These are phyloP conservation scores for Aureobasidium sp. DNA, from an alignment of 2,329 filamentous ascomycete genomes.

Conservation along the genomic window DNA sequence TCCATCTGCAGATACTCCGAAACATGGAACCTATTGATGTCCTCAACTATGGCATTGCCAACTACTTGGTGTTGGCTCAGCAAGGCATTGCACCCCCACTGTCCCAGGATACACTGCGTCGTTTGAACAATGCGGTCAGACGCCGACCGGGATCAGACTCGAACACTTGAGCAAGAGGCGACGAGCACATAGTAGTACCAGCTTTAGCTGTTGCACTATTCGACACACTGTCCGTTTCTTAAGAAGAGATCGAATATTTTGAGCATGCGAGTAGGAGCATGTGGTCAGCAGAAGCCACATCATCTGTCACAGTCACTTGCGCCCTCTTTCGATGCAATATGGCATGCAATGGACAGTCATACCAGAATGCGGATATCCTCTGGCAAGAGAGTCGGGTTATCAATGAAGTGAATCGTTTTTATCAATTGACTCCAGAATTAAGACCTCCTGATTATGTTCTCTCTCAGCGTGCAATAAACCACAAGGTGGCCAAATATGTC, in stretches of 20 bases:
- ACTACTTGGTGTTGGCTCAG: constrained; percentile 25
- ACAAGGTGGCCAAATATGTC: not conserved
- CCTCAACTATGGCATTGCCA: constrained; percentile 31
- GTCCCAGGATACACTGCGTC: constrained; percentile 19
- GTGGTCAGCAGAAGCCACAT: not conserved
- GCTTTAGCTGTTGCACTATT: not conserved
- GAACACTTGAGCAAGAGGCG: not conserved
- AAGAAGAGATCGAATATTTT: not conserved
- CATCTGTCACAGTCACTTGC: not conserved
- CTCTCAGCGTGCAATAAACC: not conserved
- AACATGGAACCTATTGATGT: constrained; percentile 29
- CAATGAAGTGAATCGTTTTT: not conserved
- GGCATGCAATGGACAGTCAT: not conserved
- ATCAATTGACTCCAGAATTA: not conserved
- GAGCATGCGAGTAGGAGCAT: not conserved
- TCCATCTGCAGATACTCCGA: constrained; percentile 32
- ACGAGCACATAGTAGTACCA: not conserved
- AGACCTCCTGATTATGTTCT: not conserved
- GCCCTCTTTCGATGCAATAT: not conserved
- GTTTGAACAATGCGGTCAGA: constrained; percentile 18
- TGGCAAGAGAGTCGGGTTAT: not conserved
- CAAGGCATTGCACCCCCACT: constrained; percentile 28
- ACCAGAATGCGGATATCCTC: not conserved
- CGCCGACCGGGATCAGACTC: not conserved
- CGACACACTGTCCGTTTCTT: not conserved